phyloP scores from a whole-genome alignment of 1,139 yeast species.

The Diutina mesorugosa region DNA sequence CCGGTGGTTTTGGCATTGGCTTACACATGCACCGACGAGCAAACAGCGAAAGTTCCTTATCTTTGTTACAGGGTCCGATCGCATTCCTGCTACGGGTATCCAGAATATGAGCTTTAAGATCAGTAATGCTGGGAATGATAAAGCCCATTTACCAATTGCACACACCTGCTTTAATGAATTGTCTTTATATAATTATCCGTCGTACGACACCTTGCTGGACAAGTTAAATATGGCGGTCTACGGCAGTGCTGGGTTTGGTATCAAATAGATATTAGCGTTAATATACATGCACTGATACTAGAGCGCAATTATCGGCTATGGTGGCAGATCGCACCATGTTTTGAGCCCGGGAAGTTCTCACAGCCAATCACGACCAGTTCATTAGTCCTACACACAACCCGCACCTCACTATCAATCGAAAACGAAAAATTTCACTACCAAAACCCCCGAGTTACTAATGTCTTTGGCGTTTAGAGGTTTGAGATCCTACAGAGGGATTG shows the following conservation, averaged over 20 bases:
- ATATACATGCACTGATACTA: background rate
- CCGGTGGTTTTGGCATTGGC: slow-evolving; percentile 79
- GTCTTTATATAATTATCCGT: slow-evolving; percentile 54
- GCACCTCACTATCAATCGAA: background rate
- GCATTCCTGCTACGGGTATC: slow-evolving; percentile 87
- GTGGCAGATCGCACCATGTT: background rate
- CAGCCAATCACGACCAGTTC: background rate
- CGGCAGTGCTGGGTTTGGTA: slow-evolving; percentile 81
- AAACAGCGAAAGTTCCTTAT: slow-evolving; percentile 52
- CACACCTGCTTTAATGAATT: slow-evolving; percentile 93
- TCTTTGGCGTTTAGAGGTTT: background rate
- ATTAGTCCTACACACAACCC: background rate
- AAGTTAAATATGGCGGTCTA: slow-evolving; percentile 57
- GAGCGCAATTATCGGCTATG: background rate
- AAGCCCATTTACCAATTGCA: slow-evolving; percentile 59
- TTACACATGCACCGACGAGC: slow-evolving; percentile 28
- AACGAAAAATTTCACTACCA: background rate
- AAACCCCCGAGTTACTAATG: slow-evolving; percentile 4
- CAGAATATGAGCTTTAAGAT: slow-evolving; percentile 61
- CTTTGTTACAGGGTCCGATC: slow-evolving; percentile 83
- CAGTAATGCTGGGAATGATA: slow-evolving; percentile 32
- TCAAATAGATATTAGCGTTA: slow-evolving; percentile 25
- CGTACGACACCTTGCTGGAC: slow-evolving; percentile 34
- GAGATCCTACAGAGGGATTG: background rate
- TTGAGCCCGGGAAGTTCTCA: background rate